Percentiles rank a stretch among this genome's conserved stretches.
Conservation (phyloP, 2,329 filamentous ascomycete genomes). For the Cladosporium sp. region DNA sequence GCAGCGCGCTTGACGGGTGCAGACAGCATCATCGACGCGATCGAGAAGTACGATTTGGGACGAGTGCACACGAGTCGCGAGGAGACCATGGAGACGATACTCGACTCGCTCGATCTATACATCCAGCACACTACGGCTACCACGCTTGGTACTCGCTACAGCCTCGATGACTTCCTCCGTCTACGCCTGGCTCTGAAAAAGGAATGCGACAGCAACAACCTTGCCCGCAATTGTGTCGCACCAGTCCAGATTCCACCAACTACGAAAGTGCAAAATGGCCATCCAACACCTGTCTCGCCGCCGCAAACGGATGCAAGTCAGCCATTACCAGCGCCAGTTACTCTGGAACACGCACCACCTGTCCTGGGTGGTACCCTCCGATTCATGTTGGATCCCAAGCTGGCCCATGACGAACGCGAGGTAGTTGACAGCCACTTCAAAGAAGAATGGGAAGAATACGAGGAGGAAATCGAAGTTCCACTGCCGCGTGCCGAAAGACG, state of each 20-base stretch:
- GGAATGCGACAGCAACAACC: slow-evolving; percentile 65
- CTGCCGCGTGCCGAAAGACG: slow-evolving; percentile 26
- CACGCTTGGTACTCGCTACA: slow-evolving; percentile 69
- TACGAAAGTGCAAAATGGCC: slow-evolving; percentile 29
- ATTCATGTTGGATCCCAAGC: slow-evolving; percentile 81
- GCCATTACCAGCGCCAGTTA: slow-evolving; percentile 20
- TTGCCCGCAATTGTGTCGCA: slow-evolving; percentile 59
- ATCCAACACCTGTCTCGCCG: slow-evolving; percentile 38
- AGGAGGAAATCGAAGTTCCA: slow-evolving; percentile 69
- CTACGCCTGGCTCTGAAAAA: slow-evolving; percentile 86
- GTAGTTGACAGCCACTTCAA: slow-evolving; percentile 68
- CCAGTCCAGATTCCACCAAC: slow-evolving; percentile 24
- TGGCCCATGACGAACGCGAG: slow-evolving; percentile 69
- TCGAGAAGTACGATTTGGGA: slow-evolving; percentile 48
- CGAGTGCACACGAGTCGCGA: slow-evolving; percentile 47
- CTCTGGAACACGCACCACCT: slow-evolving; percentile 9
- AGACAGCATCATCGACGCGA: slow-evolving; percentile 24
- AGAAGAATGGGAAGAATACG: slow-evolving; percentile 74
- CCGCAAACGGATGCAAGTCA: slow-evolving; percentile 28
- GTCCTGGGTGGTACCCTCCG: slow-evolving; percentile 66
- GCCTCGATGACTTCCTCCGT: slow-evolving; percentile 76
- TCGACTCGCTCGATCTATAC: slow-evolving; percentile 90
- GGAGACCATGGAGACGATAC: slow-evolving; percentile 70
- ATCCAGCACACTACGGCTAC: slow-evolving; percentile 78
- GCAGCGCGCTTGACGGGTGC: slow-evolving; percentile 62